phyloP scores from a whole-genome alignment of 768 basidiomycete genomes.

The Russula brevipes region DNA sequence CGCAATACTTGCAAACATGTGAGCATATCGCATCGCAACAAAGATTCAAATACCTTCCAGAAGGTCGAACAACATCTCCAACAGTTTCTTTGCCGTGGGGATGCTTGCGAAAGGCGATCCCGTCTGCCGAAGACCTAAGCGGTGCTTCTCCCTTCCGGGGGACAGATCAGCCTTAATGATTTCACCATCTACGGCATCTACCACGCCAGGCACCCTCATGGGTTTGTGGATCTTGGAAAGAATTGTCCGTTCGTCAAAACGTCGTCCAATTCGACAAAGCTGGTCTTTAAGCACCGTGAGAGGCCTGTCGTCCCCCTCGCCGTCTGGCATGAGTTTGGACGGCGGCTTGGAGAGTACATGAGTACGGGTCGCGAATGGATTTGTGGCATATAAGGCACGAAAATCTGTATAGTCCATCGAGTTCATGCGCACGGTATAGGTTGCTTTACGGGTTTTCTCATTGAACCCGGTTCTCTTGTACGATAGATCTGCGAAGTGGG shows the following conservation, averaged over 20 bases:
- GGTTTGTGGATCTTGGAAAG: not conserved
- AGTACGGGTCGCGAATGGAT: not conserved
- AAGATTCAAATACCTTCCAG: slow-evolving; percentile 10
- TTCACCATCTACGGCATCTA: not conserved
- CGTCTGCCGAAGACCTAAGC: slow-evolving; percentile 1
- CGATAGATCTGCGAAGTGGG: slow-evolving; percentile 5
- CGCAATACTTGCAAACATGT: slow-evolving; percentile 14
- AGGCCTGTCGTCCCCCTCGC: not conserved
- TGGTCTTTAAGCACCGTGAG: not conserved
- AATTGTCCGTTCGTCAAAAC: not conserved
- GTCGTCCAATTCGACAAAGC: not conserved
- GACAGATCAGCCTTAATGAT: not conserved
- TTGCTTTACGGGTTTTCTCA: not conserved
- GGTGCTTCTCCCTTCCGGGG: not conserved
- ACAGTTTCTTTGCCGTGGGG: not conserved
- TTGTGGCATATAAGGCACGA: not conserved
- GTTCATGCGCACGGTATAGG: not conserved
- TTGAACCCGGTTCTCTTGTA: not conserved
- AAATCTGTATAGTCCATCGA: not conserved
- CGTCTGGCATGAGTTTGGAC: not conserved
- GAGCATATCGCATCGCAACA: slow-evolving; percentile 4
- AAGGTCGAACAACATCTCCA: slow-evolving; percentile 8
- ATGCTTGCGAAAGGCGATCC: slow-evolving; percentile 3
- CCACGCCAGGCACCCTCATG: slow-evolving; percentile 1
- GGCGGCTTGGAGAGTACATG: not conserved